Percentiles rank a stretch among this genome's conserved stretches.
Evolutionary conservation across 768 basidiomycete species (phyloP).

Genomic region (Podaxis carcinomalis): DNA sequence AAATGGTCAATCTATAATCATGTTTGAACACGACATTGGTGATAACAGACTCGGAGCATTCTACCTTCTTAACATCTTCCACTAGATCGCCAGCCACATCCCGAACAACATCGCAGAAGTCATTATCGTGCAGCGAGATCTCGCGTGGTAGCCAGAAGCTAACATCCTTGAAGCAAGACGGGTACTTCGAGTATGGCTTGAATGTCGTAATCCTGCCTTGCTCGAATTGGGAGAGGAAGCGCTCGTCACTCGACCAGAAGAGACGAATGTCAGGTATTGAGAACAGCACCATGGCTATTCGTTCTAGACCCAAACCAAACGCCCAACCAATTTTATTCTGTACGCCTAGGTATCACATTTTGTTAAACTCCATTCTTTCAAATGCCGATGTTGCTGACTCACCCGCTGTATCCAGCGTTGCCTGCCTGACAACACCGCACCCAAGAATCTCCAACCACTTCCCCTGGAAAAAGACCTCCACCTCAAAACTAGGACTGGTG

Average conservation of each 20-base stretch:
- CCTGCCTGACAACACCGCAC: conserved; percentile 86
- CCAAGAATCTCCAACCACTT: conserved; percentile 98
- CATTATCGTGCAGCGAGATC: conserved; percentile 80
- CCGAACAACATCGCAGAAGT: conserved; percentile 92
- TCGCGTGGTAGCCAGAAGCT: conserved; percentile 83
- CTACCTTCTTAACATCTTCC: conserved; percentile 83
- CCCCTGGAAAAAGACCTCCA: conserved; percentile 93
- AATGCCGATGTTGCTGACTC: conserved; percentile 26
- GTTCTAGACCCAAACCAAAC: conserved; percentile 93
- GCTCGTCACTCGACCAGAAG: conserved; percentile 90
- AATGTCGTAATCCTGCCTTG: conserved; percentile 76
- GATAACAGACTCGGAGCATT: conserved; percentile 16
- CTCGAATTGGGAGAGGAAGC: conserved; percentile 86
- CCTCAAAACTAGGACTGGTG: conserved; percentile 96
- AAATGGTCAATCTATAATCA: conserved; percentile 80
- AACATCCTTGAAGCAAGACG: conserved; percentile 89
- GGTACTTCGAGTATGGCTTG: conserved; percentile 90
- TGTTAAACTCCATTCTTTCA: conserved; percentile 17
- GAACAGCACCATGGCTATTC: conserved; percentile 97
- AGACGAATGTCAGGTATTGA: conserved; percentile 96
- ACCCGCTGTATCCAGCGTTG: conserved; percentile 86
- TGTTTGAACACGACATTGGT: conserved; percentile 12
- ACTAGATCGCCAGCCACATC: conserved; percentile 91
- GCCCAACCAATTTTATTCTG: conserved; percentile 92
- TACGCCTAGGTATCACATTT: conserved; percentile 45